phyloP scores from a whole-genome alignment of 306 rosid species.

The Malus fusca region DNA sequence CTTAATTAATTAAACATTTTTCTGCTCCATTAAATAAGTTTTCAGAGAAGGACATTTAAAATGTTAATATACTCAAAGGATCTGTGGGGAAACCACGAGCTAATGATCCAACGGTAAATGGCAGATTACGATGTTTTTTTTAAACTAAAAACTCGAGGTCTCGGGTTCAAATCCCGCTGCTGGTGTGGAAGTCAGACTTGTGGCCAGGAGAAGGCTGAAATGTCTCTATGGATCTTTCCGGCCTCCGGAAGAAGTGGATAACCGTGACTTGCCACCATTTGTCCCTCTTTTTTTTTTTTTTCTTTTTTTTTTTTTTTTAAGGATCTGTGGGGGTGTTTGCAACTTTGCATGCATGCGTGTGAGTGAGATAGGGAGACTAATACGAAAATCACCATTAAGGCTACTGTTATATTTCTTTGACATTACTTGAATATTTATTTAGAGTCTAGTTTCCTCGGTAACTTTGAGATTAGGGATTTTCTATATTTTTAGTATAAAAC shows the following conservation, averaged over 20 bases:
- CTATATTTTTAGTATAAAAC: too few relatives aligned
- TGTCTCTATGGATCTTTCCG: too few relatives aligned
- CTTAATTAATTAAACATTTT: neutral
- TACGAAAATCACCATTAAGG: neutral
- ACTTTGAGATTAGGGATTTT: neutral
- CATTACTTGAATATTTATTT: neutral
- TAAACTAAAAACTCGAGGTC: too few relatives aligned
- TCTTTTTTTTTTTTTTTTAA: too few relatives aligned
- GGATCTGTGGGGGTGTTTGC: too few relatives aligned
- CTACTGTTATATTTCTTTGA: too few relatives aligned
- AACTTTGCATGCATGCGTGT: neutral
- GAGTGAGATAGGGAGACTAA: neutral
- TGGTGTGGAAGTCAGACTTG: too few relatives aligned
- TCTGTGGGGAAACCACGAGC: too few relatives aligned
- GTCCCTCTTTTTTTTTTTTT: rapidly evolving
- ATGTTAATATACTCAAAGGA: neutral
- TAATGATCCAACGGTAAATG: rapidly evolving
- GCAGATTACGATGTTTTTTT: rapidly evolving
- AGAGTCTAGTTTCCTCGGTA: neutral
- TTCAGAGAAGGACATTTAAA: neutral
- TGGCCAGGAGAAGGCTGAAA: too few relatives aligned
- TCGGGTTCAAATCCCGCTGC: rapidly evolving
- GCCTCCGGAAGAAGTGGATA: rapidly evolving
- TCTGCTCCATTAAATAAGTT: neutral
- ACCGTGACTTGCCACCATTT: rapidly evolving